Conservation (phyloP, 208 protist genomes). For the Trypanosoma vivax region DNA sequence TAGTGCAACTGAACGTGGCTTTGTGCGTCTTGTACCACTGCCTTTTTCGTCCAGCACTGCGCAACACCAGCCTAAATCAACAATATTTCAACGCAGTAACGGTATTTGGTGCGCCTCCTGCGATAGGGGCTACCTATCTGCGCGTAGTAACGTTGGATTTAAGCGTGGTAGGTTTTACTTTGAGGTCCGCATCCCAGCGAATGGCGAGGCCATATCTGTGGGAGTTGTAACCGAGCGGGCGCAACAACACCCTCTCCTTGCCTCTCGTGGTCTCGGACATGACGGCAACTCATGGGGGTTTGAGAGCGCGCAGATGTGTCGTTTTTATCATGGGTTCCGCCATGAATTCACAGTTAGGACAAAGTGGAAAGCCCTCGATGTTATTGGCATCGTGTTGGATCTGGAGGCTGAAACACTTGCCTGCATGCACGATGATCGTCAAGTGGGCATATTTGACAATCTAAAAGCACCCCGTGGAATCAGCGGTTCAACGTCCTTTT, state of each 20-base stretch:
- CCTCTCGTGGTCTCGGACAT: slow-evolving; percentile 34
- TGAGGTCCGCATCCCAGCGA: slow-evolving; percentile 64
- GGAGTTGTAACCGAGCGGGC: slow-evolving; percentile 57
- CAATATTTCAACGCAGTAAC: slow-evolving; percentile 22
- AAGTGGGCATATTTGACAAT: slow-evolving; percentile 54
- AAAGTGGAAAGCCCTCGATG: slow-evolving; percentile 77
- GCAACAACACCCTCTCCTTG: slow-evolving; percentile 16
- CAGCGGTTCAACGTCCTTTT: slow-evolving; percentile 29
- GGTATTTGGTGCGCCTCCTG: slow-evolving; percentile 38
- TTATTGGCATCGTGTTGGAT: slow-evolving; percentile 80
- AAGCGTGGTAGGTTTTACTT: slow-evolving; percentile 78
- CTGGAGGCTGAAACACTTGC: slow-evolving; percentile 45
- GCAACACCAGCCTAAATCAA: slow-evolving; percentile 15
- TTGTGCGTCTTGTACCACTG: slow-evolving; percentile 14
- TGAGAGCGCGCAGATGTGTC: slow-evolving; percentile 58
- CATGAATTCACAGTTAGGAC: slow-evolving; percentile 51
- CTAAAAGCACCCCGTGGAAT: slow-evolving; percentile 14
- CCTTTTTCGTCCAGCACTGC: slow-evolving; percentile 10
- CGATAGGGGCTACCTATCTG: slow-evolving; percentile 29
- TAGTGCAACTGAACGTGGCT: slow-evolving; percentile 5
- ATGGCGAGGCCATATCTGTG: slow-evolving; percentile 38
- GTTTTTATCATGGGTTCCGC: slow-evolving; percentile 54
- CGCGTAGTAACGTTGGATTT: slow-evolving; percentile 67
- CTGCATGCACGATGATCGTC: slow-evolving; percentile 68
- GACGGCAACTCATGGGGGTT: slow-evolving; percentile 81